Evolutionary conservation across 176 grass and related monocot species (phyloP), one percentile per base, ranked within the genome.

Genomic region (Musa beccarii): DNA sequence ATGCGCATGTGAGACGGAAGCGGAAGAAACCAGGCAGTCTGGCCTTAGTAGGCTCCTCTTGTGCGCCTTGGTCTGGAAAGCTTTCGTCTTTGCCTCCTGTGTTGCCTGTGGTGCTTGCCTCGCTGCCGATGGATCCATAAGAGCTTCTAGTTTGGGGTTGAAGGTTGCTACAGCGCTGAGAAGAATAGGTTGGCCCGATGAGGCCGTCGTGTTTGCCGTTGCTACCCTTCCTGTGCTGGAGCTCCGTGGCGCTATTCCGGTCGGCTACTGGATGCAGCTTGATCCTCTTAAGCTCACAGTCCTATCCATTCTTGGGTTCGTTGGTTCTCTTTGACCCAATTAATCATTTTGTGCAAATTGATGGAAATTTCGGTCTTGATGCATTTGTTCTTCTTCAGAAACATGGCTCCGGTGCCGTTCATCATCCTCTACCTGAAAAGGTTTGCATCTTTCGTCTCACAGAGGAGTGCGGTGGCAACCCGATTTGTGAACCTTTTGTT

Each of bases 201-300:
- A 98, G 50, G 84, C 86, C 68, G 86, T 93, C 66, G 94, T 98
- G 63, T 87, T 93, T 77, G 76, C 86, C 1, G 88, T 98, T 5
- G 86, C 89, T 2, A 91, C 90, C 57, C 81, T 93, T 63, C 94
- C 90, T 29, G 85, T 96, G 79, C 85, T 96, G 70, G 93, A 96
- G 83, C 87, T 96, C 70, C 84, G 89, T 6, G 94, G 94, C 11
- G 88, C 94, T 9, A 98, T 98, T 76, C 94, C 88, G 52, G 90
- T 82, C 28, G 94, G 94, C 29, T 98, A 98, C 54, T 98, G 90
- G 94, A 86, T 98, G 94, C 84, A 80, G 77, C 86, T 98, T 7
- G 64, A 98, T 79, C 90, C 88, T 22, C 59, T 89, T 57, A 83
- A 79, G 59, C 84, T 98, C 26, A 98, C 90, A 71, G 28, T 91